These are phyloP conservation scores for Syzygium aromaticum DNA, from an alignment of 345 rosid species.

Conservation along the genomic window DNA sequence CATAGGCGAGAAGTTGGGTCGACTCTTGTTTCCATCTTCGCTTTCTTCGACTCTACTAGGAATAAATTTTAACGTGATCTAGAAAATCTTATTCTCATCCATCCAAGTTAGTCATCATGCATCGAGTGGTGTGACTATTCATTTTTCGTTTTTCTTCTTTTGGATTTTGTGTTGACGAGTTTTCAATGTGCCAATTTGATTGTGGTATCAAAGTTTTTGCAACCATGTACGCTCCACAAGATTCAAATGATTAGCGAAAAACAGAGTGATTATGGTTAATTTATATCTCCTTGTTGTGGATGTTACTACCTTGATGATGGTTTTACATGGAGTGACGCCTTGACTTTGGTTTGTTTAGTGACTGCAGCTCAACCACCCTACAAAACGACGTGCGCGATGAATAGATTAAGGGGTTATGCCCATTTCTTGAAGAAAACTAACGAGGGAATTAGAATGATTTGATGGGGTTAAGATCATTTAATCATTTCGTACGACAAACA, in stretches of 20 bases:
- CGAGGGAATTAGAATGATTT: background rate
- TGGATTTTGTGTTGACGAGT: no score
- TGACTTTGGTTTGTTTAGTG: background rate
- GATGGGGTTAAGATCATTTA: background rate
- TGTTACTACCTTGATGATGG: background rate
- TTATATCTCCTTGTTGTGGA: background rate
- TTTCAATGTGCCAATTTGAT: no score
- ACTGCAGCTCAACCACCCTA: background rate
- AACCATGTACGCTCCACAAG: no score
- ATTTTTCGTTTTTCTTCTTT: background rate
- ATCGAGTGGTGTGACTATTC: background rate
- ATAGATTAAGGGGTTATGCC: background rate
- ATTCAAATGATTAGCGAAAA: background rate
- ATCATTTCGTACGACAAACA: background rate
- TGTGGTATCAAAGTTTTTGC: no score
- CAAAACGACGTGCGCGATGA: background rate
- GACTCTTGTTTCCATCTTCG: background rate
- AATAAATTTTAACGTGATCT: background rate
- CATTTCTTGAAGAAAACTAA: background rate
- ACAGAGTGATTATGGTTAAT: background rate
- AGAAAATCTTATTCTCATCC: background rate
- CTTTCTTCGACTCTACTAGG: background rate
- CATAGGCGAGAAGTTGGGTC: no score
- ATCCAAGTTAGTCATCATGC: background rate
- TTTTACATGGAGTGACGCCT: background rate